These are phyloP conservation scores for Sarocladium strictum DNA, from an alignment of 2,329 filamentous ascomycete genomes.

Conservation along the genomic window DNA sequence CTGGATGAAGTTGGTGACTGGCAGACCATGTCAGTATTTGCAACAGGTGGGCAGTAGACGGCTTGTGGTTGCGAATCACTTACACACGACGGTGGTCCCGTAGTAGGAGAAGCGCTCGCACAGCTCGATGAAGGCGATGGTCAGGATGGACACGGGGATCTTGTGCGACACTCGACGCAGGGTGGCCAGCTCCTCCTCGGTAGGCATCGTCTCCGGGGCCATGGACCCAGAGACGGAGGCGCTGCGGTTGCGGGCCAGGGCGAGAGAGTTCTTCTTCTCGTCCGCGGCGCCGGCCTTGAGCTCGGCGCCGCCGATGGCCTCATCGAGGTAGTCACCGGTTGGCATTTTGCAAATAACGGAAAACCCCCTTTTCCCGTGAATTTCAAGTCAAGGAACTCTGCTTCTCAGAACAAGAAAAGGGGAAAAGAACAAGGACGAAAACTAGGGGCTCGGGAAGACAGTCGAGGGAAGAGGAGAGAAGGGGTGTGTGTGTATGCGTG, in stretches of 20 bases:
- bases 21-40: not conserved
- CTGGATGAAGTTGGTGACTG: slow-evolving; percentile 58
- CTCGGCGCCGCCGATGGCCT: slow-evolving; percentile 26
- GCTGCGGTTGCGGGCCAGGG: slow-evolving; percentile 11
- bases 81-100: slow-evolving; percentile 58
- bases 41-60: not conserved
- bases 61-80: slow-evolving; percentile 28
- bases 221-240: slow-evolving; percentile 8
- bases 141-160: slow-evolving; percentile 55
- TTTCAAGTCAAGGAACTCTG: no score
- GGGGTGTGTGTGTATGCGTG: no score
- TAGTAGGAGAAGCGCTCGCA: slow-evolving; percentile 73
- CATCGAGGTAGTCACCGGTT: slow-evolving; percentile 26
- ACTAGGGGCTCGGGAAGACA: not conserved
- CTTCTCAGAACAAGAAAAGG: not conserved
- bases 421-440: no score
- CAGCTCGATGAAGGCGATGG: slow-evolving; percentile 61
- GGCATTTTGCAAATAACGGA: slow-evolving; percentile 15
- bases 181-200: slow-evolving; percentile 36
- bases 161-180: slow-evolving; percentile 49
- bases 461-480: not conserved
- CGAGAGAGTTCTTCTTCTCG: slow-evolving; percentile 22
- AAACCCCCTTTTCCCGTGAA: not conserved
- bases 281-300: slow-evolving; percentile 21
- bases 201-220: slow-evolving; percentile 13